These are phyloP conservation scores for Cystofilobasidium capitatum DNA, from an alignment of 768 basidiomycete genomes.

Conservation along the genomic window DNA sequence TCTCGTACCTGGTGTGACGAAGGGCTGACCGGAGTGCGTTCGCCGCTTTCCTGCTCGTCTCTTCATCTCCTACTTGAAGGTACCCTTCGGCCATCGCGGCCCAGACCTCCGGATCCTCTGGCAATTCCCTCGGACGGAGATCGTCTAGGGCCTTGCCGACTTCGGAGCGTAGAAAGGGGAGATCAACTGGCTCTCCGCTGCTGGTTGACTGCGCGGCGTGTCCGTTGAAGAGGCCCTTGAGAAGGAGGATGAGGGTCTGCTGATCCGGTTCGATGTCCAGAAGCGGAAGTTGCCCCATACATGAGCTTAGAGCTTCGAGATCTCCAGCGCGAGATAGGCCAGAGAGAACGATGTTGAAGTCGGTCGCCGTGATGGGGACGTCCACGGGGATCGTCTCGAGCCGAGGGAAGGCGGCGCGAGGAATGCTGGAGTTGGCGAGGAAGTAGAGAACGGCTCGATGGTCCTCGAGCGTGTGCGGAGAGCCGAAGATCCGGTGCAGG, in stretches of 20 bases:
- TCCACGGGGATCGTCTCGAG: constrained; percentile 16
- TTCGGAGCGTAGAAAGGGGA: neutral
- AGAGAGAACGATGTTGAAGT: constrained; percentile 23
- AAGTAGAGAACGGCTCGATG: constrained; percentile 15
- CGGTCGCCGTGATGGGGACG: constrained; percentile 8
- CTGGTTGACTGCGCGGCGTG: neutral
- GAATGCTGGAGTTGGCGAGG: constrained; percentile 14
- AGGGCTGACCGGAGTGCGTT: constrained; percentile 7
- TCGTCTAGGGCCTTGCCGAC: neutral
- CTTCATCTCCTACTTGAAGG: constrained; percentile 4
- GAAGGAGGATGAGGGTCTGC: constrained; percentile 11
- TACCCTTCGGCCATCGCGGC: constrained; percentile 15
- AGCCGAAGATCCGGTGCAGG: neutral
- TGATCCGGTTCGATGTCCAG: constrained; percentile 16
- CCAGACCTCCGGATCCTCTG: neutral
- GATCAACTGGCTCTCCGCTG: neutral
- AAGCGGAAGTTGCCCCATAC: constrained; percentile 4
- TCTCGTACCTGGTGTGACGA: neutral
- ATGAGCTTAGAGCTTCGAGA: neutral
- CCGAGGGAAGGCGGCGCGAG: constrained; percentile 13
- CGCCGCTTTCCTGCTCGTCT: neutral
- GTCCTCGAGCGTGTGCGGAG: constrained; percentile 8
- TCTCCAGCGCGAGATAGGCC: constrained; percentile 14
- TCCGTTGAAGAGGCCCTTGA: constrained; percentile 6
- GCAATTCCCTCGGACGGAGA: neutral